Evolutionary conservation across 768 basidiomycete species (phyloP), one percentile per base, ranked within the genome.

Genomic region (Russula virescens): DNA sequence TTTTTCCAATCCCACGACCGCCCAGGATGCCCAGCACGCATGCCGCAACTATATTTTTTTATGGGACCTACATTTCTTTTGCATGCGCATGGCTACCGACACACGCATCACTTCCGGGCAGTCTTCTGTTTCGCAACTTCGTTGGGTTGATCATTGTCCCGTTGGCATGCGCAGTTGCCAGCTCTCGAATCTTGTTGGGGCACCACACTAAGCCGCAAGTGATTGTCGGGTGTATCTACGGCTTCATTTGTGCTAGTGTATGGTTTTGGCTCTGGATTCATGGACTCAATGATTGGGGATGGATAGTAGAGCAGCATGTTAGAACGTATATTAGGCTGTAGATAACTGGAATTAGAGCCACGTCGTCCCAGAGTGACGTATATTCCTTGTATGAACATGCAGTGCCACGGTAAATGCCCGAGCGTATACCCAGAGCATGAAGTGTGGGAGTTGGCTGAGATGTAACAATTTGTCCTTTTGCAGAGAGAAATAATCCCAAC

Each of bases 1-100:
- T n/a, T 16, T 49, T 25, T 52, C 21, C 34, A 61, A 49, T n/a
- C 45, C 28, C 9, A 10, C 50, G 8, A 28, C 8, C 25, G 16
- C 61, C 52, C 69, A 91, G 90, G 14, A 91, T 92, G 90, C 90
- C 90, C 6, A 89, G 87, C 65, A 91, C 90, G 6, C 90, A 92
- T 71, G 86, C 89, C 13, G 84, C 88, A 11, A 75, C 78, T 6
- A 88, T 88, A 67, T 77, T 79, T 2, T 91, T 79, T 74, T 87
- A 81, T 69, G 84, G 82, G 10, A 76, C 79, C 2, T 91, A 83
- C 69, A 79, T 84, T 26, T 66, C 79, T 14, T 75, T 90, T 13
- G 83, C 87, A 14, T 82, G 80, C 67, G 23, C 75, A 6, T 78
- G 79, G 68, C 79, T 89, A 16, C 87, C 87, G 2, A 63, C 83